These are phyloP conservation scores for Sarcomyxa edulis DNA, from an alignment of 768 basidiomycete species.

Conservation along the genomic window DNA sequence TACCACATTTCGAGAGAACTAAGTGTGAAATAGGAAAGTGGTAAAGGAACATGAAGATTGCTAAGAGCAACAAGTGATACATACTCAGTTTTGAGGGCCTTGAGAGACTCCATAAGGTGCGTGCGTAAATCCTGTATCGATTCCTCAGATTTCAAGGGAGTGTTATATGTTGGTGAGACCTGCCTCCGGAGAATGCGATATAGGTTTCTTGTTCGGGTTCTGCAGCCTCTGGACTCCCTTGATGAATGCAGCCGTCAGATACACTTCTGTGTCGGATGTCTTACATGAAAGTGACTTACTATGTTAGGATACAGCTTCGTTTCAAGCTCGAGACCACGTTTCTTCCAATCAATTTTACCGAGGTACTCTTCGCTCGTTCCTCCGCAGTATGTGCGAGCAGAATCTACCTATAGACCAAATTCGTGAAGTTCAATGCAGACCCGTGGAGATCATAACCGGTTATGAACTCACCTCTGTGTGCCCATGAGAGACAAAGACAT, in stretches of 20 bases:
- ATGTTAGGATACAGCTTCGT: slow-evolving; percentile 51
- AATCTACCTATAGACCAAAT: slow-evolving; percentile 45
- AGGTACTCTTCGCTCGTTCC: slow-evolving; percentile 54
- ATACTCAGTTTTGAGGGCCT: slow-evolving; percentile 38
- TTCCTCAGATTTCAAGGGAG: slow-evolving; percentile 21
- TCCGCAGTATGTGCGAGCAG: slow-evolving; percentile 42
- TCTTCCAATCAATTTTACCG: slow-evolving; percentile 45
- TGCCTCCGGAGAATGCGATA: not conserved
- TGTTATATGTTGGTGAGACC: not conserved
- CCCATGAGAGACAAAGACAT: slow-evolving; percentile 48
- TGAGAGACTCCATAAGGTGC: slow-evolving; percentile 39
- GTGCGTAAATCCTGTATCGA: slow-evolving; percentile 35
- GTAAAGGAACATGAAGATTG: slow-evolving; percentile 3
- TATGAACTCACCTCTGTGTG: slow-evolving; percentile 40
- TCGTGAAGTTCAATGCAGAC: slow-evolving; percentile 27
- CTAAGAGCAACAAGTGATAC: too few relatives aligned
- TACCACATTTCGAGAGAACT: slow-evolving; percentile 47
- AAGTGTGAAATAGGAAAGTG: slow-evolving; percentile 13
- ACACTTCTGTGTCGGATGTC: not conserved
- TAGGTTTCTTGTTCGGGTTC: not conserved
- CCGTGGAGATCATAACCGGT: slow-evolving; percentile 17
- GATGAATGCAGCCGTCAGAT: too few relatives aligned
- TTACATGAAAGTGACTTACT: slow-evolving; percentile 12
- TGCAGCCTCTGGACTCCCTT: too few relatives aligned
- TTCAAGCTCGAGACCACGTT: slow-evolving; percentile 47